Base-by-base conservation (phyloP, 371 early-diverging fungal genomes). In the Syncephalastrum racemosum region DNA sequence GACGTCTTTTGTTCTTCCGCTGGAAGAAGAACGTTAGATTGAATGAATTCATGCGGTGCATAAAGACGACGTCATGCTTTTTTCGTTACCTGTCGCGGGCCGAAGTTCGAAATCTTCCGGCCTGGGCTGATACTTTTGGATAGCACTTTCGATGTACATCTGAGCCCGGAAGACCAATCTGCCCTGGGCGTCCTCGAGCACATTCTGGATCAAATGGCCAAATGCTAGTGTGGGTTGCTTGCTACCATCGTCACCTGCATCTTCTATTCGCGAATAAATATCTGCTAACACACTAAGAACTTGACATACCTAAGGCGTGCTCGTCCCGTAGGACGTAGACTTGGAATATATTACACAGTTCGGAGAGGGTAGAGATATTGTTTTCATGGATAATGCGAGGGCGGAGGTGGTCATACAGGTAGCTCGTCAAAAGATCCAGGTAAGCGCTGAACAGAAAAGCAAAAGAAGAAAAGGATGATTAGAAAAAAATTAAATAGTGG, bases 371-470 rank as follows among this genome's bases (percentile, higher is more conserved):
- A 44, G 85, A 84, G 13, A 92, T 90, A 36, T 85, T 75, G 31
- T 81, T 76, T 63, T 95, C 93, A 54, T 90, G 90, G 48, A 94
- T 86, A 41, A 96, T 90, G 3, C 89, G 76, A 24, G 96, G 94
- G 4, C 96, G 85, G 18, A 94, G 80, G 47, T 89, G 82, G 59
- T 95, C 91, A 61, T 92, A 91, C 19, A 96, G 76, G 58, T 85
- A 74, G 50, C 81, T 77, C 36, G 79, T 73, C 7, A 88, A 56
- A 0, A 73, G 60, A 56, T 91, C 91, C 18, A 93, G 66, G 60
- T 89, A 90, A 18, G 75, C 77, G 41, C 91, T 92, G n/a, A n/a
- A 58, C 13, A 40, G 0, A 23, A 7, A 20, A 31, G 18, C 15
- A 0, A 45, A 22, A 45, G 3, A 16, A 45, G 12, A 2, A 19